Percentiles rank a stretch among this genome's conserved stretches.
phyloP scores from a whole-genome alignment of 2,329 filamentous ascomycete genomes.

The Penicillium sp. region DNA sequence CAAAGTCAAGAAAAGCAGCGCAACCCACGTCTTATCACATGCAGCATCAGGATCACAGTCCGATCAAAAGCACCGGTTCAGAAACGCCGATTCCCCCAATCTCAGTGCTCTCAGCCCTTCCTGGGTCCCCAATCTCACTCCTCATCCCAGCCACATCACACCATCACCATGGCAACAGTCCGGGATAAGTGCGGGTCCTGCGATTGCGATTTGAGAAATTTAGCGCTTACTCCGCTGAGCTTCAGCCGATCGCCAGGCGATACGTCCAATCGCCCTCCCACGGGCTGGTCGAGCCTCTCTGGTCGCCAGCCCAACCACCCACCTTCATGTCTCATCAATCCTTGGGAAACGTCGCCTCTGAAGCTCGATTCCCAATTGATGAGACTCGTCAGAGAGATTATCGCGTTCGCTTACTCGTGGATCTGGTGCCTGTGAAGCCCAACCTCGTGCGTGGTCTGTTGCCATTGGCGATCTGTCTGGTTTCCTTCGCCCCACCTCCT shows the following conservation, averaged over 20 bases:
- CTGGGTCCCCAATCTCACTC: conserved; percentile 15
- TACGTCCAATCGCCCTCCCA: conserved; percentile 12
- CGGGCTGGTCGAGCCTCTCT: conserved; percentile 2
- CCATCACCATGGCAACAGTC: conserved; percentile 30
- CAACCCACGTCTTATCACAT: conserved; percentile 16
- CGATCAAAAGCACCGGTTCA: not conserved
- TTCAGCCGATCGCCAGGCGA: conserved; percentile 22
- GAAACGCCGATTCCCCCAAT: conserved; percentile 9
- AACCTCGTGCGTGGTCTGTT: conserved; percentile 25
- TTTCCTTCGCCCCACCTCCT: conserved; percentile 12
- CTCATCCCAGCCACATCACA: conserved; percentile 15
- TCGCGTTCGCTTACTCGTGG: not conserved
- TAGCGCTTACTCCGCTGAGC: conserved; percentile 22
- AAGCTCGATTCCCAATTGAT: not conserved
- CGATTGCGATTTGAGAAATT: not conserved
- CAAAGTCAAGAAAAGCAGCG: not conserved
- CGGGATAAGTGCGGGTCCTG: conserved; percentile 26
- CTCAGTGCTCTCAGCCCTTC: not conserved
- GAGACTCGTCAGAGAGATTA: conserved; percentile 13
- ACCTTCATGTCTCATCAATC: not conserved
- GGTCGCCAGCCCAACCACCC: not conserved
- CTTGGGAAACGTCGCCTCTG: not conserved
- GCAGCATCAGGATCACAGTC: conserved; percentile 1
- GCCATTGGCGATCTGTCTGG: conserved; percentile 19
- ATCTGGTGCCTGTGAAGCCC: not conserved